These are phyloP conservation scores for Rhizopus arrhizus DNA, from an alignment of 371 early-diverging fungal genomes.

Conservation along the genomic window DNA sequence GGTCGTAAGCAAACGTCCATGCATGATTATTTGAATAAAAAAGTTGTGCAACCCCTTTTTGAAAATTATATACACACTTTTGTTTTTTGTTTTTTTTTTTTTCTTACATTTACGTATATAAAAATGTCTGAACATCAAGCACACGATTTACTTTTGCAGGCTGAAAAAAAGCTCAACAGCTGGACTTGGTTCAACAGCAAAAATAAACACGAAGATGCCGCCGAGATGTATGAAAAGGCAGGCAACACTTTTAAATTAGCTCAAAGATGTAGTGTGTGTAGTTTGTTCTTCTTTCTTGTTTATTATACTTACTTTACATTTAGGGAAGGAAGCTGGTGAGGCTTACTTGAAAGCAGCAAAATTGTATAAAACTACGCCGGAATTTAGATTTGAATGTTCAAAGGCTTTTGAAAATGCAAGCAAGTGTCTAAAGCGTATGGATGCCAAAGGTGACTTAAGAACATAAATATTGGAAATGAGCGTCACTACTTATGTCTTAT, in stretches of 20 bases:
- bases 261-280: constrained; percentile 73
- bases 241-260: constrained; percentile 89
- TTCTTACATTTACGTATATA: too few relatives aligned
- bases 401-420: constrained; percentile 83
- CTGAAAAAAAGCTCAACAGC: constrained; percentile 72
- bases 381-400: constrained; percentile 81
- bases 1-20: constrained; percentile 28
- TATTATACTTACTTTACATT: background rate
- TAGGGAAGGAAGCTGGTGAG: constrained; percentile 92
- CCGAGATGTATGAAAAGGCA: constrained; percentile 87
- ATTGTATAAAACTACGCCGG: constrained; percentile 61
- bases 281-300: constrained; percentile 3
- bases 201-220: constrained; percentile 90
- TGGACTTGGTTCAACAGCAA: constrained; percentile 78
- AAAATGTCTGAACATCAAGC: constrained; percentile 76
- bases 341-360: constrained; percentile 83
- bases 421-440: constrained; percentile 82
- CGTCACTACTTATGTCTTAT: too few relatives aligned
- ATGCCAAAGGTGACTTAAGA: constrained; percentile 72
- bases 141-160: constrained; percentile 69
- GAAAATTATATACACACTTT: constrained; percentile 1
- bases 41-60: constrained; percentile 1
- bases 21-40: constrained; percentile 15
- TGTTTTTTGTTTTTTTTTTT: too few relatives aligned
- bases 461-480: too few relatives aligned